Evolutionary conservation across 257 asterid genomes (phyloP).

Genomic region (Anisodus acutangulus): DNA sequence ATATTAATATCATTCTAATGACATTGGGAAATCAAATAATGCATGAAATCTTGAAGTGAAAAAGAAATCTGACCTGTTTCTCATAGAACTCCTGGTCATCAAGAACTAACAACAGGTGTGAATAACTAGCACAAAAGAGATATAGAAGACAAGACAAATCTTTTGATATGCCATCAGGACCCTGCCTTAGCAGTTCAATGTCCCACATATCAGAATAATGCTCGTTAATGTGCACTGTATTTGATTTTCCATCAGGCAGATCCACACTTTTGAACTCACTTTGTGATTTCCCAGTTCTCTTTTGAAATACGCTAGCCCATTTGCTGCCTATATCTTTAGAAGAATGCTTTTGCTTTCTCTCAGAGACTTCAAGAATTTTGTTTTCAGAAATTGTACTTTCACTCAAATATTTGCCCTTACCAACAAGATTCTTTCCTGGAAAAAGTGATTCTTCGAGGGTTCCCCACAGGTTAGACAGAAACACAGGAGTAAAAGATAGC

Average conservation of each 20-base stretch:
- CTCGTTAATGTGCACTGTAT: constrained; percentile 48
- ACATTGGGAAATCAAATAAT: not conserved
- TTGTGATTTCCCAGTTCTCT: constrained; percentile 64
- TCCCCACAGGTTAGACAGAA: constrained; percentile 75
- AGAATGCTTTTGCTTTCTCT: constrained; percentile 56
- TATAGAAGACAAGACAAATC: constrained; percentile 73
- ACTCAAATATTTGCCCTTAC: constrained; percentile 32
- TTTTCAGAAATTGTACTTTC: constrained; percentile 45
- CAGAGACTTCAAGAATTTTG: constrained; percentile 49
- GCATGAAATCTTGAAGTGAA: constrained; percentile 10
- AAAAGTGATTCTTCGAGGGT: constrained; percentile 66
- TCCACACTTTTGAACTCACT: constrained; percentile 47
- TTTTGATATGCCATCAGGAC: constrained; percentile 78
- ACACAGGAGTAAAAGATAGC: constrained; percentile 94
- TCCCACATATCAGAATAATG: constrained; percentile 72
- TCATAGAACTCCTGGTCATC: constrained; percentile 95
- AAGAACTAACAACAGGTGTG: constrained; percentile 86
- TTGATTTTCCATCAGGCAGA: constrained; percentile 41
- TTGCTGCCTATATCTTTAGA: constrained; percentile 69
- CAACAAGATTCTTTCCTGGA: constrained; percentile 45
- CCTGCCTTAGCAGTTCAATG: constrained; percentile 68
- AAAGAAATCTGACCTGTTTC: constrained; percentile 68
- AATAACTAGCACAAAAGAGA: constrained; percentile 87
- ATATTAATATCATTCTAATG: constrained; percentile 31
- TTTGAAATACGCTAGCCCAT: constrained; percentile 78